These are phyloP conservation scores for Adiantum capillusveneris DNA, from an alignment of 75 land plant species.

Conservation along the genomic window DNA sequence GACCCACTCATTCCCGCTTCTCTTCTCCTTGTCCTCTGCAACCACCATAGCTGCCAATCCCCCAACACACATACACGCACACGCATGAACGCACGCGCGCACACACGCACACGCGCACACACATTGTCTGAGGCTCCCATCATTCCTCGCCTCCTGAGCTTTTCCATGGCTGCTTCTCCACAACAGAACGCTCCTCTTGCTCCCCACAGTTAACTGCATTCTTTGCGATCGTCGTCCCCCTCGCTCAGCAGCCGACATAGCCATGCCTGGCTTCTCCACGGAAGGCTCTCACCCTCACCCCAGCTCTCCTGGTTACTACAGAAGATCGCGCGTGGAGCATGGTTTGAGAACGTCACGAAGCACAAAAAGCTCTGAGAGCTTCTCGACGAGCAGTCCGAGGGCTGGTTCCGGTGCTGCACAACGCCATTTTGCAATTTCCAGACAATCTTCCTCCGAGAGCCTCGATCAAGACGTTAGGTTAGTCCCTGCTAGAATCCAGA, in stretches of 20 bases:
- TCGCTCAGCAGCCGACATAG: background rate
- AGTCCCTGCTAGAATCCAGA: conserved; percentile 1
- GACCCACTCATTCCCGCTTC: too few species aligned
- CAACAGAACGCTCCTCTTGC: too few species aligned
- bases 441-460: conserved; percentile 1
- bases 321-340: background rate
- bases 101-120: too few species aligned
- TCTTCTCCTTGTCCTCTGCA: too few species aligned
- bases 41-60: too few species aligned
- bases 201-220: background rate
- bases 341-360: background rate
- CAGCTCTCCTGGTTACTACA: background rate
- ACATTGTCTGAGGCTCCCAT: too few species aligned
- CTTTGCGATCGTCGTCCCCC: background rate
- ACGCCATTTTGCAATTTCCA: background rate
- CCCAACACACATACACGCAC: too few species aligned
- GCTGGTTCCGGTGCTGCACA: background rate
- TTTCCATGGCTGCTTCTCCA: too few species aligned
- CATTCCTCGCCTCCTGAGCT: too few species aligned
- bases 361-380: conserved; percentile 2
- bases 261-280: conserved; percentile 2
- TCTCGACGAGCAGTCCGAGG: background rate
- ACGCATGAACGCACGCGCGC: too few species aligned
- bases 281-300: background rate
- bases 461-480: background rate